Evolutionary conservation across 305 asterid genomes (phyloP).

Genomic region (Fraxinus angustifolia): DNA sequence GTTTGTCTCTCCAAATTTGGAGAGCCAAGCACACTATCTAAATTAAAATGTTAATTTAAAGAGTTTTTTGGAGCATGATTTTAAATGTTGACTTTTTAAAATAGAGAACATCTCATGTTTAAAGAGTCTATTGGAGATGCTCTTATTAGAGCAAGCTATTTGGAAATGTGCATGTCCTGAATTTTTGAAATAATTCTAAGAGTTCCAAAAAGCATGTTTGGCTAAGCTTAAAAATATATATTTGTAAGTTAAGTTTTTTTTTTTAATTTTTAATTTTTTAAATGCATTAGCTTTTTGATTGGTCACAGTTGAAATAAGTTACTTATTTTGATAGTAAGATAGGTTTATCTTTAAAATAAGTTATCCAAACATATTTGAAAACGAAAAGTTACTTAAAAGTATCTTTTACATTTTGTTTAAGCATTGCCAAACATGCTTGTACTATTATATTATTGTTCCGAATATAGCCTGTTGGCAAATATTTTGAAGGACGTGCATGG

Average conservation of each 20-base stretch:
- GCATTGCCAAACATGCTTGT: background rate
- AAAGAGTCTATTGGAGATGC: too few species aligned
- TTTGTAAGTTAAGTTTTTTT: background rate
- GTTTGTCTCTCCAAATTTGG: too few species aligned
- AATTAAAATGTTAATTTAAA: too few species aligned
- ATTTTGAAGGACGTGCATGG: background rate
- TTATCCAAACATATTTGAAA: background rate
- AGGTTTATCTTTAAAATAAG: background rate
- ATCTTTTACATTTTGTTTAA: background rate
- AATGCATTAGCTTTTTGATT: background rate
- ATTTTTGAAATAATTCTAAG: background rate
- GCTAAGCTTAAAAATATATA: background rate
- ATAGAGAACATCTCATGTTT: too few species aligned
- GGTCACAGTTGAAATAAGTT: background rate
- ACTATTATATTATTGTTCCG: background rate
- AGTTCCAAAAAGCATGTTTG: background rate
- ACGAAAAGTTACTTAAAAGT: background rate
- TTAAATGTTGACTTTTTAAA: too few species aligned
- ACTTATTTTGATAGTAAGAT: background rate
- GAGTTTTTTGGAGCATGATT: too few species aligned
- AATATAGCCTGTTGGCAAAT: background rate
- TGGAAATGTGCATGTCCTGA: background rate
- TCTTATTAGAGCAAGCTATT: background rate
- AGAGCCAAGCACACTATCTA: too few species aligned
- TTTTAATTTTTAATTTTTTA: background rate